These are phyloP conservation scores for Cystofilobasidium macerans DNA, from an alignment of 768 basidiomycete species.

Conservation along the genomic window DNA sequence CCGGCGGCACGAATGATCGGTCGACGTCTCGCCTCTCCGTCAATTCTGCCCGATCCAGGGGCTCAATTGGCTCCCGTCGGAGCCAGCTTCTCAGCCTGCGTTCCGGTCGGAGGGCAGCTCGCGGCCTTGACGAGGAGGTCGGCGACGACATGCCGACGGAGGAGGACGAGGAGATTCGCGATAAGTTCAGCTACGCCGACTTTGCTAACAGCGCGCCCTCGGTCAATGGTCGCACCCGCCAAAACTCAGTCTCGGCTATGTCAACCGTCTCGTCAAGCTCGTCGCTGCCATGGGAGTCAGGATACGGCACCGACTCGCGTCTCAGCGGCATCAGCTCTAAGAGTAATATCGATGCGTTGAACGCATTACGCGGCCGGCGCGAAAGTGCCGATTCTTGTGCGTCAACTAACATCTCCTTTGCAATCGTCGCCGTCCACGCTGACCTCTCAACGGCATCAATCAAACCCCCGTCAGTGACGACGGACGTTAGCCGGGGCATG, in stretches of 20 bases:
- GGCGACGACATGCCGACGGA: conserved; percentile 25
- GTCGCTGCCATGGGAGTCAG: conserved; percentile 28
- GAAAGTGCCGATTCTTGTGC: conserved; percentile 13
- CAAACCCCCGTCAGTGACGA: background rate
- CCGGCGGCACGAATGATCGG: conserved; percentile 12
- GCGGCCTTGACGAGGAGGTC: conserved; percentile 36
- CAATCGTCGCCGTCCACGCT: background rate
- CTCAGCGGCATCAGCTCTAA: background rate
- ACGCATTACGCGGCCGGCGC: conserved; percentile 5
- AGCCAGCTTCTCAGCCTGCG: conserved; percentile 18
- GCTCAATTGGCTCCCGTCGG: conserved; percentile 24
- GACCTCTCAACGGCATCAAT: too few species aligned
- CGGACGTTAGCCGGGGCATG: background rate
- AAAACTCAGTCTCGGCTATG: conserved; percentile 6
- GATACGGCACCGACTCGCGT: conserved; percentile 30
- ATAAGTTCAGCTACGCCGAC: conserved; percentile 25
- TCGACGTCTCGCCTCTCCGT: conserved; percentile 10
- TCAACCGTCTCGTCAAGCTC: conserved; percentile 27
- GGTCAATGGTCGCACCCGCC: background rate
- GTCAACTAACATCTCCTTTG: background rate
- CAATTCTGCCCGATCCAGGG: conserved; percentile 13
- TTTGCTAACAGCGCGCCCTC: conserved; percentile 11
- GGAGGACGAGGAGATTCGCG: conserved; percentile 22
- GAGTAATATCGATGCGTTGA: conserved; percentile 7
- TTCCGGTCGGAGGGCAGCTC: conserved; percentile 20